Conservation (phyloP, 1,284 basidiomycete genomes). For the Naganishia sp. region DNA sequence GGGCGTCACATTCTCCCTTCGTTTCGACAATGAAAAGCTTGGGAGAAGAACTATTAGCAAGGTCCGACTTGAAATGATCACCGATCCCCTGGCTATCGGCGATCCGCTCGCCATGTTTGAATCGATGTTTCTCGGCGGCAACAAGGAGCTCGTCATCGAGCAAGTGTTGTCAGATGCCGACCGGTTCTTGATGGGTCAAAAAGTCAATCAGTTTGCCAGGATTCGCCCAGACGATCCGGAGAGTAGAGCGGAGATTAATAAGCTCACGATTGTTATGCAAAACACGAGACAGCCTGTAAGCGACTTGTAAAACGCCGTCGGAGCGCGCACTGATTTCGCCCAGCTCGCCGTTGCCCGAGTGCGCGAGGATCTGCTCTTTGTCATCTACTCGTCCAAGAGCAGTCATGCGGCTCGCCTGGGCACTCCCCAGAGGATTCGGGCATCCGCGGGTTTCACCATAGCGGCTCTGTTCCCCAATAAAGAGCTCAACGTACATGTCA, state of each 20-base stretch:
- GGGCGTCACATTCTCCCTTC: conserved; percentile 16
- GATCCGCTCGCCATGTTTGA: conserved; percentile 25
- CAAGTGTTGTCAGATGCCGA: conserved; percentile 9
- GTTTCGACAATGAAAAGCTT: conserved; percentile 7
- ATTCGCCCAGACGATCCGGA: conserved; percentile 13
- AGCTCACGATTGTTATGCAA: conserved; percentile 5
- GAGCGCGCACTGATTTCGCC: background rate
- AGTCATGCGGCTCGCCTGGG: conserved; percentile 1
- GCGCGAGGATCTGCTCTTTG: conserved; percentile 11
- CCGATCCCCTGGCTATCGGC: conserved; percentile 2
- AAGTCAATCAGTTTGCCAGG: conserved; percentile 24
- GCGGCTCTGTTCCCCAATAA: conserved; percentile 21
- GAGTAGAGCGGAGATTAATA: conserved; percentile 18
- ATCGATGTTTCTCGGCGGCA: conserved; percentile 16
- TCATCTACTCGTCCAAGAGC: conserved; percentile 24
- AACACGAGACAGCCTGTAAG: conserved; percentile 24
- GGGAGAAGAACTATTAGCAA: conserved; percentile 15
- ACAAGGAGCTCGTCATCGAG: conserved; percentile 16
- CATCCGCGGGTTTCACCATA: conserved; percentile 15
- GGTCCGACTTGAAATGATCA: conserved; percentile 18
- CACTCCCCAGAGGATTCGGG: conserved; percentile 7
- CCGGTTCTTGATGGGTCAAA: conserved; percentile 14
- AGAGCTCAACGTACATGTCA: conserved; percentile 20
- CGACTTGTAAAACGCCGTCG: background rate
- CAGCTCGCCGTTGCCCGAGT: conserved; percentile 20